Evolutionary conservation across 495 filamentous ascomycete genomes (phyloP), one percentile per base, ranked within the genome.

Genomic region (Penicillium roqueforti): DNA sequence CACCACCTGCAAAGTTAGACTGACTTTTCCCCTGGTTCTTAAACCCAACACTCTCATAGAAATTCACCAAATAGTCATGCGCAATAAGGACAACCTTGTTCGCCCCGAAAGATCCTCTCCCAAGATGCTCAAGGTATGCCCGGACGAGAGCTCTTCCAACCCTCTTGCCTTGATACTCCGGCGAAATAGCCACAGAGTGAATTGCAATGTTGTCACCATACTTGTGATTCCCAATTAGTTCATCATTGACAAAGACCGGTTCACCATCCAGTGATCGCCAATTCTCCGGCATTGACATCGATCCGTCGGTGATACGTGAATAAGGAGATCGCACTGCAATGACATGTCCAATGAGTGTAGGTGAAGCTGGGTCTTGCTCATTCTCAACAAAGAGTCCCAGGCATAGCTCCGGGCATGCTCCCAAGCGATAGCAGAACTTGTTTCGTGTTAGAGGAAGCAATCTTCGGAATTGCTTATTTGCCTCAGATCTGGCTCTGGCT

Each of bases 41-140:
- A 38, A 66, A 64, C 13, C 63, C 60, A 16, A 28, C 47, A 43
- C 57, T 53, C 36, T 61, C 63, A 59, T 66, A 66, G 48, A 66
- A 66, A 9, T 37, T 23, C 13, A 66, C 41, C 53, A 64, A 52
- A 36, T 66, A 54, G 26, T 61, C 60, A 57, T 64, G 63, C 10
- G 55, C 57, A 51, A 66, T 56, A 14, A 64, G 44, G 14, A 61
- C 32, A n/a, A 57, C 29, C 8, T 44, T 40, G 13, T 51, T 51
- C 9, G 43, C 53, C 10, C 9, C 20, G 9, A 48, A 18, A 1
- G n/a, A 26, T 0, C 20, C 28, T 22, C 19, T 47, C n/a, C 22
- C 44, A 14, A 65, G 49, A 49, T 62, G 57, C 22, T 57, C 40
- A n/a, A 61, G 36, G 43, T 67, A 67, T 4, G 53, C 53, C 22